These are phyloP conservation scores for Hibiscus tridactylites DNA, from an alignment of 345 rosid genomes.

Conservation along the genomic window DNA sequence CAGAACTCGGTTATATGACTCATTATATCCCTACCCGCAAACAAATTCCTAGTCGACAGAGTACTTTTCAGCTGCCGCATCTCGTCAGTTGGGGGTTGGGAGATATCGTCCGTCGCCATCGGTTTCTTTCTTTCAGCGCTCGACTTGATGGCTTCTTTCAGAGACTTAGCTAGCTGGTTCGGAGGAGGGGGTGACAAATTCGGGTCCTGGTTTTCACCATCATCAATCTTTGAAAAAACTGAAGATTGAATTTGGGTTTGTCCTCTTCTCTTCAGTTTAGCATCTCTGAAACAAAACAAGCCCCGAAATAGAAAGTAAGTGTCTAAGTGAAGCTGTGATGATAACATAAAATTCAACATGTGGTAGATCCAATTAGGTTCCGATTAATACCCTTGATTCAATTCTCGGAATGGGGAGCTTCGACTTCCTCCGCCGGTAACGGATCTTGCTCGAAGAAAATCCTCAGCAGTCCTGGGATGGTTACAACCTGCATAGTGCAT, in stretches of 20 bases:
- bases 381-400: constrained; percentile 38
- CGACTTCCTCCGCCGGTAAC: constrained; percentile 13
- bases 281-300: constrained; percentile 28
- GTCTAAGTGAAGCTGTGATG: background rate
- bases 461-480: constrained; percentile 78
- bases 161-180: constrained; percentile 31
- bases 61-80: constrained; percentile 54
- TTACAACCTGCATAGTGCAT: constrained; percentile 44
- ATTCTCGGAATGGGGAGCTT: constrained; percentile 26
- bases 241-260: constrained; percentile 29
- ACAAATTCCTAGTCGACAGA: constrained; percentile 71
- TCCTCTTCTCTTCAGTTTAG: constrained; percentile 47
- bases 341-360: background rate
- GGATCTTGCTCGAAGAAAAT: constrained; percentile 37
- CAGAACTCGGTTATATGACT: constrained; percentile 77
- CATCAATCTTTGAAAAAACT: constrained; percentile 22
- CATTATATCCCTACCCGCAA: constrained; percentile 68
- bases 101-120: constrained; percentile 12
- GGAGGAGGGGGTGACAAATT: constrained; percentile 46
- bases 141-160: constrained; percentile 45
- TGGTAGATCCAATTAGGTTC: background rate
- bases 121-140: constrained; percentile 47
- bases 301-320: background rate
- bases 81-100: constrained; percentile 20
- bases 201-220: constrained; percentile 62